A percentile compares a stretch with the other conserved stretches of the same genome.
These are phyloP conservation scores for Aspergillus niger DNA, from an alignment of 2,329 filamentous ascomycete species.

Conservation along the genomic window DNA sequence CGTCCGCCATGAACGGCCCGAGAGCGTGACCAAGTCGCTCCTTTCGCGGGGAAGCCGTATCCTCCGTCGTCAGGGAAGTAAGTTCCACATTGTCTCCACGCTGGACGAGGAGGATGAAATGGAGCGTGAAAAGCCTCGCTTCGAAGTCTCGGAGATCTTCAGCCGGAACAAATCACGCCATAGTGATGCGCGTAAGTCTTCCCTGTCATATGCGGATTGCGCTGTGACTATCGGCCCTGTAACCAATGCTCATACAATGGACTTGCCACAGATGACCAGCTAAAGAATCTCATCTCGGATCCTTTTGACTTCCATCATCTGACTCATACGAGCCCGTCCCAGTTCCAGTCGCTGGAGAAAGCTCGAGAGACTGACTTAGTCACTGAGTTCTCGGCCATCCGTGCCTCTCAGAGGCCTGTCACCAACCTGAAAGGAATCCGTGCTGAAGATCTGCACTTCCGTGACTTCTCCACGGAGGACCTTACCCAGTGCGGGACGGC, in stretches of 20 bases:
- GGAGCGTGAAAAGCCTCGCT: slow-evolving; percentile 33
- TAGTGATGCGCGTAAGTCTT: slow-evolving; percentile 39
- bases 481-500: slow-evolving; percentile 25
- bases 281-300: slow-evolving; percentile 58
- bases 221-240: not conserved
- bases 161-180: slow-evolving; percentile 36
- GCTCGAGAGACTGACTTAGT: slow-evolving; percentile 55
- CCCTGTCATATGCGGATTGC: not conserved
- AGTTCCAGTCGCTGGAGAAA: slow-evolving; percentile 56
- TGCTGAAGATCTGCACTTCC: slow-evolving; percentile 50
- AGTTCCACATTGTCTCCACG: slow-evolving; percentile 46
- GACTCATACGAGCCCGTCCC: slow-evolving; percentile 59
- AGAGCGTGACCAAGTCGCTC: slow-evolving; percentile 43
- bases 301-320: slow-evolving; percentile 68
- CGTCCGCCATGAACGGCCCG: slow-evolving; percentile 35
- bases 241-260: slow-evolving; percentile 7
- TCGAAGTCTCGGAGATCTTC: slow-evolving; percentile 37
- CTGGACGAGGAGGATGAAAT: slow-evolving; percentile 45
- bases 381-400: slow-evolving; percentile 56
- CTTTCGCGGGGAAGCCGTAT: slow-evolving; percentile 50
- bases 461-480: slow-evolving; percentile 37
- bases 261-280: slow-evolving; percentile 36
- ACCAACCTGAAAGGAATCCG: slow-evolving; percentile 55
- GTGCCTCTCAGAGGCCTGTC: slow-evolving; percentile 54
- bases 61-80: slow-evolving; percentile 50